Evolutionary conservation across 1,284 basidiomycete genomes (phyloP), one percentile per base, ranked within the genome.

Genomic region (Papiliotrema laurentii): DNA sequence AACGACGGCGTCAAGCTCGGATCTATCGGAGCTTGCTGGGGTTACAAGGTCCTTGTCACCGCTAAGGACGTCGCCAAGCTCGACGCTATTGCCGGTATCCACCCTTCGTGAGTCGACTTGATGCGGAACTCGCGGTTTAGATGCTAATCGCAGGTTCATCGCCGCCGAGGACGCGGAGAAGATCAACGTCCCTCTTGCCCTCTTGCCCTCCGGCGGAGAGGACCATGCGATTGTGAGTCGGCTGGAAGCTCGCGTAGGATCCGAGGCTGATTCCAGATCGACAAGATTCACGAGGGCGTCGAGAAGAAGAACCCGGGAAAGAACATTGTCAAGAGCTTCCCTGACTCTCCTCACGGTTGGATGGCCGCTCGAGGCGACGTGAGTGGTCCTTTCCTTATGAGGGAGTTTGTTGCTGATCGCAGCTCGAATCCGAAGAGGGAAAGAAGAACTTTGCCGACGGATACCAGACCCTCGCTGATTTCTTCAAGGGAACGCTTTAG

Each of bases 131-230:
- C 25, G 13, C 28, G 19, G 2, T 18, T 13, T 35, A 6, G 41
- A 25, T 45, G 58, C 14, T n/a, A n/a, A n/a, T n/a, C n/a, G 44
- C 42, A 71, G 68, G 13, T 65, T 77, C 55, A 55, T 74, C 22
- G 63, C 67, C 36, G 43, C 53, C 18, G 66, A 69, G 27, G 76
- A 78, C 50, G 71, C 59, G 13, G 67, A 71, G 13, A 54, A 55
- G 30, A 50, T 77, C 49, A 62, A 68, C 19, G 66, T 74, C 3
- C 76, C 76, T 22, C 47, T 71, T 21, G 65, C 60, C 36, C 67
- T 73, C 61, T 71, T 73, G 50, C 72, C 76, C 1, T 74, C 73
- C n/a, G 49, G 64, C 46, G 73, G 71, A 54, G 76, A 78, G 60
- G 69, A 76, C 53, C 60, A 65, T 56, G 56, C 64, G 19, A 58